Conservation (phyloP, 2,329 filamentous ascomycete genomes). For the Nemania serpens region DNA sequence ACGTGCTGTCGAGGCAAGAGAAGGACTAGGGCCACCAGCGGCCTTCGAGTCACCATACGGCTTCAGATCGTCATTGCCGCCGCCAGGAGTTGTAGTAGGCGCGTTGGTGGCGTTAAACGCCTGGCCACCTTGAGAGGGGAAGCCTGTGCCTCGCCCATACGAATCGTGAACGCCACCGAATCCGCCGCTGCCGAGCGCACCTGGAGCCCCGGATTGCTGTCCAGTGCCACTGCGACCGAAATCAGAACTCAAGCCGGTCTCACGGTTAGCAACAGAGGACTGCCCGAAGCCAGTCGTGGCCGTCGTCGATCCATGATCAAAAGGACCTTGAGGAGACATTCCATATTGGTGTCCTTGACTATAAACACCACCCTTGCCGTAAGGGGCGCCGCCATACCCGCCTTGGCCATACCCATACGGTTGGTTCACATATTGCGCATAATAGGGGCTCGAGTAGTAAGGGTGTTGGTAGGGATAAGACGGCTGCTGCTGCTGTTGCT, state of each 20-base stretch:
- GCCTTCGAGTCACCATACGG: slow-evolving; percentile 62
- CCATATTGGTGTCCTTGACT: slow-evolving; percentile 59
- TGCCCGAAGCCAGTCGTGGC: slow-evolving; percentile 56
- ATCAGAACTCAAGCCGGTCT: slow-evolving; percentile 55
- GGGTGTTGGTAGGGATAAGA: slow-evolving; percentile 41
- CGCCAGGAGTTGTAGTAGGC: slow-evolving; percentile 50
- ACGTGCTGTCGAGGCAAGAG: slow-evolving; percentile 58
- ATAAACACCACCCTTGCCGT: slow-evolving; percentile 60
- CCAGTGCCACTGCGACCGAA: slow-evolving; percentile 57
- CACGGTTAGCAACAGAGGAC: slow-evolving; percentile 56
- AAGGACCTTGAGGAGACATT: slow-evolving; percentile 60
- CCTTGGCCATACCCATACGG: slow-evolving; percentile 58
- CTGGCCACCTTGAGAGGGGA: slow-evolving; percentile 60
- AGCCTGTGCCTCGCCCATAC: slow-evolving; percentile 58
- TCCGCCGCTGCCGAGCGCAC: slow-evolving; percentile 54
- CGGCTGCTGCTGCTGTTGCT: slow-evolving; percentile 34
- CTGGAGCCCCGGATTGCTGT: slow-evolving; percentile 54
- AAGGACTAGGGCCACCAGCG: slow-evolving; percentile 59
- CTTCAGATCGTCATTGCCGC: slow-evolving; percentile 60
- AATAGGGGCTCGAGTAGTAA: slow-evolving; percentile 67
- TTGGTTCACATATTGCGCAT: slow-evolving; percentile 61
- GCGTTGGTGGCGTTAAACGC: slow-evolving; percentile 55
- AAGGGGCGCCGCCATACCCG: slow-evolving; percentile 54
- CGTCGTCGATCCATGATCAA: slow-evolving; percentile 60
- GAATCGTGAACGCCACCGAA: slow-evolving; percentile 61